phyloP scores from a whole-genome alignment of 176 grass and related monocot species.

The Echinochloa phyllopogon region DNA sequence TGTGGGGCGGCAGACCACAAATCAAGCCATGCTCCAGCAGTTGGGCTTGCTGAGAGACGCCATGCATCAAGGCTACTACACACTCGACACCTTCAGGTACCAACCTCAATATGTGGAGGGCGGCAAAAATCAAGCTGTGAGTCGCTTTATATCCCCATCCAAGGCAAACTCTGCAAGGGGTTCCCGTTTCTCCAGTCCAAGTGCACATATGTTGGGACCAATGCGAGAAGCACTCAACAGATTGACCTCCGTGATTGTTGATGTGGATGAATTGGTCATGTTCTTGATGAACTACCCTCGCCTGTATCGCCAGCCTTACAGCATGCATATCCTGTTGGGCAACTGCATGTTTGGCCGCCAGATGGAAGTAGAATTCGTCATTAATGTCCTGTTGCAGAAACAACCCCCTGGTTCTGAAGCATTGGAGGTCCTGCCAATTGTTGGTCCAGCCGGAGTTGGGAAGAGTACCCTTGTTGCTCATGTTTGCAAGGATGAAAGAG shows the following conservation, averaged over 20 bases:
- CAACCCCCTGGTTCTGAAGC: not conserved
- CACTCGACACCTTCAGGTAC: constrained; percentile 14
- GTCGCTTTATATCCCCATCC: not conserved
- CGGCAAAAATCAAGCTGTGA: not conserved
- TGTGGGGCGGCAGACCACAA: constrained; percentile 5
- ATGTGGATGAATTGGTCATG: not conserved
- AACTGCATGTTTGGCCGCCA: constrained; percentile 19
- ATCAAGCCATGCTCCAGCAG: constrained; percentile 6
- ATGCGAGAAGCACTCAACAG: not conserved
- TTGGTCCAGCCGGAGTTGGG: not conserved
- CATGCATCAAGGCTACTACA: constrained; percentile 27
- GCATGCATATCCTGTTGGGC: not conserved
- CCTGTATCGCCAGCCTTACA: constrained; percentile 2
- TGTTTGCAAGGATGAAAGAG: constrained; percentile 32
- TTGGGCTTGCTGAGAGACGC: not conserved
- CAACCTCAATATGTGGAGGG: not conserved
- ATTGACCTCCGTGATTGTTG: not conserved
- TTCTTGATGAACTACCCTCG: constrained; percentile 12
- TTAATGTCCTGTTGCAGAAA: not conserved
- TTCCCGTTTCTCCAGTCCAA: not conserved
- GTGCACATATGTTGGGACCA: not conserved
- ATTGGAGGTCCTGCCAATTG: constrained; percentile 12
- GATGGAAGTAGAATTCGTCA: not conserved
- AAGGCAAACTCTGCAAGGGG: not conserved
- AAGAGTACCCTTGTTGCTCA: constrained; percentile 47